phyloP scores from a whole-genome alignment of 805 yeast genomes.

The Kuraishia capsulata region DNA sequence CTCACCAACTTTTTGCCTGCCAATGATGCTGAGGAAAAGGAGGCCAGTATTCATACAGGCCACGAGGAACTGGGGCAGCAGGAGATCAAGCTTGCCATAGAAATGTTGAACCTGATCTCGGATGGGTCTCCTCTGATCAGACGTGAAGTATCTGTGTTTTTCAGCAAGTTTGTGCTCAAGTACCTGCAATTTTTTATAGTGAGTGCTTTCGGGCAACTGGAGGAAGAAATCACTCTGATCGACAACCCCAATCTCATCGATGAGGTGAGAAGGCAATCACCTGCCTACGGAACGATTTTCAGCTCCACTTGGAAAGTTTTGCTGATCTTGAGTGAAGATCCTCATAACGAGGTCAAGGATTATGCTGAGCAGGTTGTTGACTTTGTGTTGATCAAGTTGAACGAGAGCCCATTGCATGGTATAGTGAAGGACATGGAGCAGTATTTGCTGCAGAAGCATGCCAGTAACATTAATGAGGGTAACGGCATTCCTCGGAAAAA shows the following conservation, averaged over 20 bases:
- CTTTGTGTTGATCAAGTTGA: constrained; percentile 52
- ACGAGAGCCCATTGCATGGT: constrained; percentile 56
- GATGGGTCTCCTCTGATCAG: constrained; percentile 91
- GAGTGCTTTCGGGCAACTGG: constrained; percentile 77
- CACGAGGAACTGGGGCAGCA: constrained; percentile 46
- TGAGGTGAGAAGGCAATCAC: constrained; percentile 55
- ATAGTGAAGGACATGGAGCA: constrained; percentile 60
- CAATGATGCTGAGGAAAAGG: constrained; percentile 23
- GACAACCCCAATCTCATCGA: constrained; percentile 55
- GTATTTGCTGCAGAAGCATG: constrained; percentile 40
- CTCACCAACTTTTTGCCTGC: constrained; percentile 59
- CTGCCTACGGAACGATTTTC: constrained; percentile 83
- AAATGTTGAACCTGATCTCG: constrained; percentile 56
- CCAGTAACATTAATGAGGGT: neutral
- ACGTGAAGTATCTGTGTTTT: constrained; percentile 70
- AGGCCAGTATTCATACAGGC: constrained; percentile 9
- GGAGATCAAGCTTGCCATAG: constrained; percentile 62
- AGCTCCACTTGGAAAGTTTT: constrained; percentile 84
- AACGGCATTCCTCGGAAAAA: neutral
- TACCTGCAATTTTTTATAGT: constrained; percentile 72
- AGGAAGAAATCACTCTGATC: constrained; percentile 63
- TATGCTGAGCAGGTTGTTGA: constrained; percentile 72
- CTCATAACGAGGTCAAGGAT: constrained; percentile 70
- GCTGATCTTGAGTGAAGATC: constrained; percentile 76
- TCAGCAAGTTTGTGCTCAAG: constrained; percentile 63